phyloP scores from a whole-genome alignment of 495 filamentous ascomycete genomes.

The Aspergillus cristatus region DNA sequence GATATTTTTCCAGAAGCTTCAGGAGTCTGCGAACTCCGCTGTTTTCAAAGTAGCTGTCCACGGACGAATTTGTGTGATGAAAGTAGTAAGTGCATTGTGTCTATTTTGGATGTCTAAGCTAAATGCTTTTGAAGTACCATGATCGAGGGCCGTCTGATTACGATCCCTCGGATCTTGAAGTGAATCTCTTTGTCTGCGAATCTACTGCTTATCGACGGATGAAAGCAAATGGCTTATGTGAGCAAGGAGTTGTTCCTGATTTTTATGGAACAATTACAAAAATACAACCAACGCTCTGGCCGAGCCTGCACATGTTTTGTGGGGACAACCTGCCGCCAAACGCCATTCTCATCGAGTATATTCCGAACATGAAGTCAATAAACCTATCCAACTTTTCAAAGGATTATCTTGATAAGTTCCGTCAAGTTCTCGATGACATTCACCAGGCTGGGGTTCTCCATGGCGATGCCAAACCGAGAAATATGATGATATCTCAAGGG shows the following conservation, averaged over 20 bases:
- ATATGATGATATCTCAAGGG: neutral
- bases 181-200: constrained; percentile 13
- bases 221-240: constrained; percentile 17
- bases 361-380: constrained; percentile 12
- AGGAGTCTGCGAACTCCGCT: constrained; percentile 6
- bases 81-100: constrained; percentile 12
- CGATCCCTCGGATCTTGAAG: constrained; percentile 9
- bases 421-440: constrained; percentile 14
- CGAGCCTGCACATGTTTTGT: constrained; percentile 12
- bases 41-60: constrained; percentile 12
- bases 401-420: constrained; percentile 5
- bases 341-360: constrained; percentile 19
- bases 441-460: constrained; percentile 13
- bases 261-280: constrained; percentile 16
- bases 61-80: constrained; percentile 13
- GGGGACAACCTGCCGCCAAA: constrained; percentile 15
- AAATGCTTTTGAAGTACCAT: constrained; percentile 12
- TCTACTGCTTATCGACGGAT: constrained; percentile 13
- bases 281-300: constrained; percentile 12
- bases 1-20: constrained; percentile 10
- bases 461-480: constrained; percentile 10
- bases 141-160: constrained; percentile 4
- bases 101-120: neutral
- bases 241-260: constrained; percentile 12
- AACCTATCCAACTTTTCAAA: constrained; percentile 13